A percentile compares a stretch with the other conserved stretches of the same genome.
Evolutionary conservation across 305 asterid species (phyloP).

Genomic region (Fraxinus nigra): DNA sequence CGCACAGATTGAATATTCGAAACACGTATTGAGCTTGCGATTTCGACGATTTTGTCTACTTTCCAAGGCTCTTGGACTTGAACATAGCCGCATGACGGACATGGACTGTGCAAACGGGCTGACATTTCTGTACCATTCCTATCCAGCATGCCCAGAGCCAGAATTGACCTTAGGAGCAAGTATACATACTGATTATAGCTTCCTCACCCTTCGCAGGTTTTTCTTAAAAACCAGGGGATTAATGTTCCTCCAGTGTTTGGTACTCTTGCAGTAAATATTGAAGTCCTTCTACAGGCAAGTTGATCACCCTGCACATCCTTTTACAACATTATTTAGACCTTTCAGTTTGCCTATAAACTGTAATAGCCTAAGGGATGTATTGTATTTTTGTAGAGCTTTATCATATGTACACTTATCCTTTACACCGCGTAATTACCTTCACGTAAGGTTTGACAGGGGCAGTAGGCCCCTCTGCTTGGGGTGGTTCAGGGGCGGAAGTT

Average conservation of each 20-base stretch:
- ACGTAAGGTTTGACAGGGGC: background rate
- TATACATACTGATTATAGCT: conserved; percentile 38
- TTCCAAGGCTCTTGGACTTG: conserved; percentile 43
- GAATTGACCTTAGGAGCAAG: conserved; percentile 42
- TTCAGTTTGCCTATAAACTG: background rate
- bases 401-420: background rate
- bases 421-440: background rate
- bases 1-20: conserved; percentile 40
- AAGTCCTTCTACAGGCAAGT: conserved; percentile 49
- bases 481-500: background rate
- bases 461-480: background rate
- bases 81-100: conserved; percentile 30
- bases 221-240: conserved; percentile 39
- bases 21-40: conserved; percentile 41
- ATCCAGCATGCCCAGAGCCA: conserved; percentile 54
- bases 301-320: background rate
- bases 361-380: background rate
- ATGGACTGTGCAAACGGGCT: conserved; percentile 45
- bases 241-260: conserved; percentile 41
- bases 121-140: conserved; percentile 40
- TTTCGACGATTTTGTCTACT: conserved; percentile 30
- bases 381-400: background rate
- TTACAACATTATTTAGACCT: background rate
- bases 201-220: conserved; percentile 40
- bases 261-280: conserved; percentile 39